phyloP scores from a whole-genome alignment of 2,329 filamentous ascomycete species.

The Pyrenophora seminiperda region DNA sequence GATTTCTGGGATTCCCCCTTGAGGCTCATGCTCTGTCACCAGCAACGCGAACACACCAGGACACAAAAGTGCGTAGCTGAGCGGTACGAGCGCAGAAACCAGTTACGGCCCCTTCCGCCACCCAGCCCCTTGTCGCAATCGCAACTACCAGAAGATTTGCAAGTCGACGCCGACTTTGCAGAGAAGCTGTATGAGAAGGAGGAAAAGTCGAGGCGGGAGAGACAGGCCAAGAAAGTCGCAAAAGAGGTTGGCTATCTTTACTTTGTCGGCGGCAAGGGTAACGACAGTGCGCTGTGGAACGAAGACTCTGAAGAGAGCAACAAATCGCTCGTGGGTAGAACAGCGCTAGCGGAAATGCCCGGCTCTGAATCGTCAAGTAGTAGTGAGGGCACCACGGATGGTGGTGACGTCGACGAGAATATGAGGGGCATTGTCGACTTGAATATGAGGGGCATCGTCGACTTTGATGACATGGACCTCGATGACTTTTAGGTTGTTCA shows the following conservation, averaged over 20 bases:
- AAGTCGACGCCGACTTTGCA: conserved; percentile 14
- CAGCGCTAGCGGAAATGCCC: background rate
- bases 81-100: conserved; percentile 22
- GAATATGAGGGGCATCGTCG: conserved; percentile 5
- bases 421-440: conserved; percentile 6
- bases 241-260: conserved; percentile 38
- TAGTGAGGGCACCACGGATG: background rate
- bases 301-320: conserved; percentile 27
- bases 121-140: conserved; percentile 31
- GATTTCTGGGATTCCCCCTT: conserved; percentile 30
- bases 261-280: conserved; percentile 23
- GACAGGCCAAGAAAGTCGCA: conserved; percentile 16
- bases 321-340: conserved; percentile 20
- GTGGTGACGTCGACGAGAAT: background rate
- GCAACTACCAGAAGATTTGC: conserved; percentile 23
- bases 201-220: conserved; percentile 17
- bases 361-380: conserved; percentile 1
- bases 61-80: conserved; percentile 13
- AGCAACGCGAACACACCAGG: conserved; percentile 4
- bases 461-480: conserved; percentile 17
- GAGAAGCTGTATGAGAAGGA: conserved; percentile 17
- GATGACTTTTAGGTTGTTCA: conserved; percentile 6
- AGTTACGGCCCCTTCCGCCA: conserved; percentile 15
- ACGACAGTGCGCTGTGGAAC: conserved; percentile 19
- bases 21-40: conserved; percentile 10